Percentiles rank a stretch among this genome's conserved stretches.
These are phyloP conservation scores for Raphidocelis subcapitata DNA, from an alignment of 139 green algal genomes.

Conservation along the genomic window DNA sequence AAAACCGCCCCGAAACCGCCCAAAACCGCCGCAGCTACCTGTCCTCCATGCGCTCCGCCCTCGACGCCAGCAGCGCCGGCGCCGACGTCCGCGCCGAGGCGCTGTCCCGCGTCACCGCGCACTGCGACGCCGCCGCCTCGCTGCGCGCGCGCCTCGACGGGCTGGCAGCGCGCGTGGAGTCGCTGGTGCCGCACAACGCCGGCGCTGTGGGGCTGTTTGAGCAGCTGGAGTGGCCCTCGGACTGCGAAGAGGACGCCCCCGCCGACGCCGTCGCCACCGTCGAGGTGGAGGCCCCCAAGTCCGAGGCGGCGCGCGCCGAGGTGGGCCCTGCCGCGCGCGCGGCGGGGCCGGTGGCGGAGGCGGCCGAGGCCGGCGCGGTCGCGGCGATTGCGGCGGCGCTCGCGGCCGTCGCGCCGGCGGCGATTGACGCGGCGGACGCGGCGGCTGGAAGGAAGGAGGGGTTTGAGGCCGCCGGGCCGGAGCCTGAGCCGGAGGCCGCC, in stretches of 20 bases:
- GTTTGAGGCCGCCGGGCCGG: not conserved
- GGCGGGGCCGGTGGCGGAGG: slow-evolving; percentile 1
- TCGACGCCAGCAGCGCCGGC: slow-evolving; percentile 28
- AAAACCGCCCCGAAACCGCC: no score
- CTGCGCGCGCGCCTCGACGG: not conserved
- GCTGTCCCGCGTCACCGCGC: slow-evolving; percentile 26
- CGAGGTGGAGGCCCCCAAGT: not conserved
- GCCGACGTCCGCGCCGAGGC: slow-evolving; percentile 31
- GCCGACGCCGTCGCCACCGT: not conserved
- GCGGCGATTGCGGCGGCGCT: not conserved
- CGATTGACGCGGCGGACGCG: not conserved
- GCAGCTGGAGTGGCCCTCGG: slow-evolving; percentile 16
- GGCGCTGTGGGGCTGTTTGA: slow-evolving; percentile 16
- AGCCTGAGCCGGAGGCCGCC: not conserved
- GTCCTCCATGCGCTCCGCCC: slow-evolving; percentile 28
- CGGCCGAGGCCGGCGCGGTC: not conserved
- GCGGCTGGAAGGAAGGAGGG: not conserved
- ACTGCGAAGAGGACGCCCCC: slow-evolving; percentile 1
- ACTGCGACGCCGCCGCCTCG: not conserved
- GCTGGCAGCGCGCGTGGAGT: slow-evolving; percentile 1
- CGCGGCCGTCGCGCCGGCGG: no score
- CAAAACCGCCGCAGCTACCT: slow-evolving; percentile 45
- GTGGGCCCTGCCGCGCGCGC: not conserved
- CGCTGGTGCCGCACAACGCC: slow-evolving; percentile 25
- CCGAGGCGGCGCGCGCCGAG: not conserved